Percentiles rank a stretch among this genome's conserved stretches.
These are phyloP conservation scores for Laguncularia racemosa DNA, from an alignment of 345 rosid species.

Conservation along the genomic window DNA sequence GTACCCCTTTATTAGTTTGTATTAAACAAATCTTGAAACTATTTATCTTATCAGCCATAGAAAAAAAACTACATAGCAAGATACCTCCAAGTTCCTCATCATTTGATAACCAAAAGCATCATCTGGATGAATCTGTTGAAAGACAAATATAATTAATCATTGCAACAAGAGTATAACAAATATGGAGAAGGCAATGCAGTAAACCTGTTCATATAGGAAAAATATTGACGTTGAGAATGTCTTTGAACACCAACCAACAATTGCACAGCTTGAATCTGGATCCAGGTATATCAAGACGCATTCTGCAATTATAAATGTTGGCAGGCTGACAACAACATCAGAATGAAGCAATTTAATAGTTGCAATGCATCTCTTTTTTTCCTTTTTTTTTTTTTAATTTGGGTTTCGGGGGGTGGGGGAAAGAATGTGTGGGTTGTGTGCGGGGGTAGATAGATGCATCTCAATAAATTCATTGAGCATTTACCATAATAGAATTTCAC, in stretches of 20 bases:
- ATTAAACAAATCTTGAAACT: background rate
- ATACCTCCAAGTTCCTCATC: conserved; percentile 89
- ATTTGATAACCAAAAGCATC: conserved; percentile 99
- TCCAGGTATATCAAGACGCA: conserved; percentile 93
- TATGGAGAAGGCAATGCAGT: conserved; percentile 10
- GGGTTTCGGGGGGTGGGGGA: too few species aligned
- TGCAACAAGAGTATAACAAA: background rate
- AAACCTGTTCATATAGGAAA: conserved; percentile 96
- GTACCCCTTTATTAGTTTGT: background rate
- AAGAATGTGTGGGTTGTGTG: too few species aligned
- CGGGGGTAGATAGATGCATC: too few species aligned
- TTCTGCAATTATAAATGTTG: conserved; percentile 98
- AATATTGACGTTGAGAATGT: conserved; percentile 68
- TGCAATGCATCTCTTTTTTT: conserved; percentile 10
- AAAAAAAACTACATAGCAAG: conserved; percentile 6
- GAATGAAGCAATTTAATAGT: conserved; percentile 29
- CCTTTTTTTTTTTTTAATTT: background rate
- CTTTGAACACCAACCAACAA: conserved; percentile 78
- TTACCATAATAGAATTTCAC: too few species aligned
- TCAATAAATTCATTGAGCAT: too few species aligned
- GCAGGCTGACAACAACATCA: conserved; percentile 79
- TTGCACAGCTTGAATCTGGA: conserved; percentile 73
- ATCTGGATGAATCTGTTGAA: conserved; percentile 76
- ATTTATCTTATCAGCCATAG: background rate
- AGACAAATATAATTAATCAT: background rate